Evolutionary conservation across 129 eudicot genomes (phyloP).

Genomic region (Arctium minus): DNA sequence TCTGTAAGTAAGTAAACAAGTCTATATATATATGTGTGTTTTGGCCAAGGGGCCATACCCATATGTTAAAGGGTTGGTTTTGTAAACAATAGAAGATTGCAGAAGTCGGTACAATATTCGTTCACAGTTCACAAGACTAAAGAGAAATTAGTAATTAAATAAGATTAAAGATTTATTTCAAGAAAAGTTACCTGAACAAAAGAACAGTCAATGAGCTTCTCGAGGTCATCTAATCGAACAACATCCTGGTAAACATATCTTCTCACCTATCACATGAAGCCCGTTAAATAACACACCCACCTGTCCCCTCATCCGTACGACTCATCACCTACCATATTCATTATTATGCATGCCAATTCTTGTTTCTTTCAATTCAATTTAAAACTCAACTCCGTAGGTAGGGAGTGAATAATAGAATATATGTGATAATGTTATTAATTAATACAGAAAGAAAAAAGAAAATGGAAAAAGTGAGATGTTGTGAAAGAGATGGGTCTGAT

Average conservation of each 20-base stretch:
- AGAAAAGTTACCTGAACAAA: constrained; percentile 63
- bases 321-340: constrained; percentile 1
- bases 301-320: constrained; percentile 21
- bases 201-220: constrained; percentile 86
- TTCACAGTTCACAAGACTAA: not conserved
- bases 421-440: not conserved
- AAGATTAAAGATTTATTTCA: too few relatives aligned
- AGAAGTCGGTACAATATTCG: not conserved
- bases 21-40: not conserved
- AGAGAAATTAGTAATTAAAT: not conserved
- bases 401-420: too few relatives aligned
- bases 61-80: not conserved
- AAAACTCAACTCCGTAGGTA: too few relatives aligned
- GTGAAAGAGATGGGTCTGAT: constrained; percentile 32
- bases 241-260: constrained; percentile 89
- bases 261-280: constrained; percentile 63
- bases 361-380: too few relatives aligned
- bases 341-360: not conserved
- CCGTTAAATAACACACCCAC: constrained; percentile 25
- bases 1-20: too few relatives aligned
- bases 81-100: not conserved
- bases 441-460: not conserved
- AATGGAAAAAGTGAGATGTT: constrained; percentile 7
- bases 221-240: constrained; percentile 78
- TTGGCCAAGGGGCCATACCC: too few relatives aligned